phyloP scores from a whole-genome alignment of 106 monocot genomes.

The Agapanthus africanus region DNA sequence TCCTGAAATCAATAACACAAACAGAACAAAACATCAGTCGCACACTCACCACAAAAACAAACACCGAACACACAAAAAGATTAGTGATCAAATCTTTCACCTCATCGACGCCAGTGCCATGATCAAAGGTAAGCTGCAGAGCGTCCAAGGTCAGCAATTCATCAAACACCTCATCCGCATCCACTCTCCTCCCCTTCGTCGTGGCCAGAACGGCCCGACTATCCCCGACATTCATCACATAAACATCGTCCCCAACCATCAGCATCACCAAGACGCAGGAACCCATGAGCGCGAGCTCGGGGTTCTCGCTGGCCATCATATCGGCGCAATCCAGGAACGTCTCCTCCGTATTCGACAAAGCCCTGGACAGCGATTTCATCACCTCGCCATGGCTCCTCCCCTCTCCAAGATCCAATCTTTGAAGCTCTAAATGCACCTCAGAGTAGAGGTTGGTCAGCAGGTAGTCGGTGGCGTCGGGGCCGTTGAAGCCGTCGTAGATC shows the following conservation, averaged over 20 bases:
- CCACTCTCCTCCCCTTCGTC: background rate
- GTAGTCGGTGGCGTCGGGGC: conserved; percentile 41
- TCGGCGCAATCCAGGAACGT: conserved; percentile 18
- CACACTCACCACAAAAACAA: background rate
- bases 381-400: conserved; percentile 11
- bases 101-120: conserved; percentile 24
- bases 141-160: conserved; percentile 12
- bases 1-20: conserved; percentile 42
- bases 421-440: conserved; percentile 21
- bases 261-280: conserved; percentile 35
- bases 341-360: conserved; percentile 30
- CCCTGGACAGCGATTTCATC: conserved; percentile 19
- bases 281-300: conserved; percentile 36
- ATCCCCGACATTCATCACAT: conserved; percentile 36
- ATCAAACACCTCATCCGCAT: background rate
- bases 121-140: conserved; percentile 30
- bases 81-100: conserved; percentile 17
- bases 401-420: conserved; percentile 10
- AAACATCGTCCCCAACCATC: conserved; percentile 40
- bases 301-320: conserved; percentile 24
- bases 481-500: conserved; percentile 41
- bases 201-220: conserved; percentile 27
- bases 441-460: conserved; percentile 37
- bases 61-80: background rate
- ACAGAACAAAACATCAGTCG: background rate